Evolutionary conservation across 148 eudicot species (phyloP).

Genomic region (Rhododendron vialii): DNA sequence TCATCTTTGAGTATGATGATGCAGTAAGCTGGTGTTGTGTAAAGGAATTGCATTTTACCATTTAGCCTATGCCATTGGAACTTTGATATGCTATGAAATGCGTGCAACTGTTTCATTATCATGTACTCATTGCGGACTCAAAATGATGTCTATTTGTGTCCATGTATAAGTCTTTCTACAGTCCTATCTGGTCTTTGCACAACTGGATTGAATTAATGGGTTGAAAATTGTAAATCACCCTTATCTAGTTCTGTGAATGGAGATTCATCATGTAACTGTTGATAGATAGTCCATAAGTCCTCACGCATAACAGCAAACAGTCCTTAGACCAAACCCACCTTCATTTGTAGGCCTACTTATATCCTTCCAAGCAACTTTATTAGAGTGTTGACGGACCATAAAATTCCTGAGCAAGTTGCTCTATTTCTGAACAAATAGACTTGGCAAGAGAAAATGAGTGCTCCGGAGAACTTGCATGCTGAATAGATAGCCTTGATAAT

Average conservation of each 20-base stretch:
- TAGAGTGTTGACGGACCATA: neutral
- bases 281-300: neutral
- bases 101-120: neutral
- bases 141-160: neutral
- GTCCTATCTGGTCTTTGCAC: neutral
- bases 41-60: neutral
- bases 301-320: neutral
- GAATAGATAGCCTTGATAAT: neutral
- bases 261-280: neutral
- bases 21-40: neutral
- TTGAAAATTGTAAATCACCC: neutral
- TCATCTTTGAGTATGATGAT: too few species aligned
- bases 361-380: neutral
- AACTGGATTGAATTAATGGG: neutral
- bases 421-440: neutral
- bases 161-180: neutral
- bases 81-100: neutral
- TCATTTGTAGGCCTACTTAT: neutral
- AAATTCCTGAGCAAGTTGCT: neutral
- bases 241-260: neutral
- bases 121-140: neutral
- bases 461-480: neutral
- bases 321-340: neutral
- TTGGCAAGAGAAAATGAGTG: neutral
- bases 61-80: neutral